phyloP scores from a whole-genome alignment of 352 stramenopile species.

The Globisporangium cystogenes region DNA sequence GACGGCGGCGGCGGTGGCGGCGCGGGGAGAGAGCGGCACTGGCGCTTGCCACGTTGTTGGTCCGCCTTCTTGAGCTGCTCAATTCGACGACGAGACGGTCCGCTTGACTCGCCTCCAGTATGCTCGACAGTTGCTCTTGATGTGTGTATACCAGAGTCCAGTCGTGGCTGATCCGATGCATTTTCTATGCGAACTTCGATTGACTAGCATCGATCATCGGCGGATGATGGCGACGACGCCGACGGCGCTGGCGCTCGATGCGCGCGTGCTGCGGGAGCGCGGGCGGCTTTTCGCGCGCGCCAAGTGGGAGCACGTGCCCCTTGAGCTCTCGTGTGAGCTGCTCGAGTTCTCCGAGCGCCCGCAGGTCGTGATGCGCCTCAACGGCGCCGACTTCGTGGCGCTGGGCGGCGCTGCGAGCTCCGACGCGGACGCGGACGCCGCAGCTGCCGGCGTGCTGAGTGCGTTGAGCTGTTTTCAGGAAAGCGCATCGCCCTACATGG shows the following conservation, averaged over 20 bases:
- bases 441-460: slow-evolving; percentile 1
- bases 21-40: no score
- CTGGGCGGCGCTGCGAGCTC: slow-evolving; percentile 3
- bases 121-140: no score
- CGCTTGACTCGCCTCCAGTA: no score
- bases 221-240: neutral
- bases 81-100: no score
- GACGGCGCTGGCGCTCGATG: slow-evolving; percentile 14
- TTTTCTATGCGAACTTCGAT: no score
- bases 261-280: slow-evolving; percentile 29
- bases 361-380: slow-evolving; percentile 30
- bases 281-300: slow-evolving; percentile 31
- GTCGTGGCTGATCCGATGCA: no score
- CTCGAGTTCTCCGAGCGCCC: slow-evolving; percentile 25
- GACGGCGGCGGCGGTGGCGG: no score
- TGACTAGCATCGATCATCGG: no score
- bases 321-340: slow-evolving; percentile 15
- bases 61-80: no score
- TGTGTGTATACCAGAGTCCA: no score
- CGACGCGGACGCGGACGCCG: slow-evolving; percentile 1
- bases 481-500: no score
- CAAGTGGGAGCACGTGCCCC: slow-evolving; percentile 21
- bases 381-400: slow-evolving; percentile 20
- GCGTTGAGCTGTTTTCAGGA: neutral
- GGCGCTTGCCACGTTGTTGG: no score